Evolutionary conservation across 306 rosid species (phyloP).

Genomic region (Pyrus pyrifolia): DNA sequence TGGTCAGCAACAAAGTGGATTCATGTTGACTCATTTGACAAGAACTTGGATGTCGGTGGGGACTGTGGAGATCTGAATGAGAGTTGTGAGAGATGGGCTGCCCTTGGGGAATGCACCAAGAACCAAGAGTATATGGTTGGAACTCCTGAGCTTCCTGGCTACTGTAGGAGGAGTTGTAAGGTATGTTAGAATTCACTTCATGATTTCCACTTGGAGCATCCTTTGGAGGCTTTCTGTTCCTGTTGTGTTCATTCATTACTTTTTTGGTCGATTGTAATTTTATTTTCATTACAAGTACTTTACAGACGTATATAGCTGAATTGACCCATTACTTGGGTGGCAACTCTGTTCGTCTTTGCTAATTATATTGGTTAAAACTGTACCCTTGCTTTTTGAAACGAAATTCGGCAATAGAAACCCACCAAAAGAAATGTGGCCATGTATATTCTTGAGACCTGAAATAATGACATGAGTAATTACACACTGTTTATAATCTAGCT

Average conservation of each 20-base stretch:
- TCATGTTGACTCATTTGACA: conserved; percentile 84
- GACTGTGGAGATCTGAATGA: conserved; percentile 60
- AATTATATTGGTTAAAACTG: background rate
- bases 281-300: conserved; percentile 7
- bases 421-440: background rate
- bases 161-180: conserved; percentile 85
- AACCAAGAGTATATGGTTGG: conserved; percentile 90
- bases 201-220: conserved; percentile 11
- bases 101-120: conserved; percentile 87
- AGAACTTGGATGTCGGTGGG: conserved; percentile 38
- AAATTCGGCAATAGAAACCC: background rate
- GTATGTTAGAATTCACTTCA: conserved; percentile 42
- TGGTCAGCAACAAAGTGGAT: conserved; percentile 99
- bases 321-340: background rate
- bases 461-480: background rate
- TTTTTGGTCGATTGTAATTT: conserved; percentile 16
- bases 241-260: background rate
- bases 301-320: conserved; percentile 1
- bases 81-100: conserved; percentile 94
- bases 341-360: background rate
- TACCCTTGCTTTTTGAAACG: background rate
- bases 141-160: conserved; percentile 75
- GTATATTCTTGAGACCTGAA: background rate
- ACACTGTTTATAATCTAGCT: background rate
- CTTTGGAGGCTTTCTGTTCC: conserved; percentile 10